These are phyloP conservation scores for Paraphoma chrysanthemicola DNA, from an alignment of 2,329 filamentous ascomycete species.

Conservation along the genomic window DNA sequence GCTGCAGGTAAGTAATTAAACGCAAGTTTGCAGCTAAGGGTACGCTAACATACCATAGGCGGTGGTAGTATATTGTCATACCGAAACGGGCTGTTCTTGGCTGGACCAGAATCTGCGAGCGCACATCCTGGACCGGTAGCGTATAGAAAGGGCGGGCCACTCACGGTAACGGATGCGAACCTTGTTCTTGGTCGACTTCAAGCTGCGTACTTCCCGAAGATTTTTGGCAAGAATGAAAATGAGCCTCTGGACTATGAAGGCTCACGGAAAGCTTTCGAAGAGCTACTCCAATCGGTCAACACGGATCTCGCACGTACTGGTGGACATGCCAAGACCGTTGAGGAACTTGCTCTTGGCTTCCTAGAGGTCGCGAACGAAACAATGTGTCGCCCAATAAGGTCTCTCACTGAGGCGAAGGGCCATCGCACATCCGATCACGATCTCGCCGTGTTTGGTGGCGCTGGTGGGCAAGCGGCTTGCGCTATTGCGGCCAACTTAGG, in stretches of 20 bases:
- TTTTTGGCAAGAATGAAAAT: constrained; percentile 42
- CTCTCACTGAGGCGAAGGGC: constrained; percentile 36
- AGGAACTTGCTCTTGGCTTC: not conserved
- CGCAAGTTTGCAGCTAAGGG: constrained; percentile 14
- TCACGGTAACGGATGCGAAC: constrained; percentile 47
- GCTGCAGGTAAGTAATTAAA: constrained; percentile 11
- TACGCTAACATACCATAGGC: constrained; percentile 15
- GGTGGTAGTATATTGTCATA: constrained; percentile 53
- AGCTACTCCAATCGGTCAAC: constrained; percentile 55
- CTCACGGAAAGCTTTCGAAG: constrained; percentile 49
- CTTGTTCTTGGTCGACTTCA: constrained; percentile 41
- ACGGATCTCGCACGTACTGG: constrained; percentile 36
- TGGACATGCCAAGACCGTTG: constrained; percentile 33
- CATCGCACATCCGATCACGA: constrained; percentile 27
- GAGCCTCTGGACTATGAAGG: constrained; percentile 44
- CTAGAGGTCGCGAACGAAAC: constrained; percentile 33
- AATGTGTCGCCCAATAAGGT: constrained; percentile 38
- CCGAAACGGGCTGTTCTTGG: constrained; percentile 31
- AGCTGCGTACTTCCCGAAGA: constrained; percentile 40
- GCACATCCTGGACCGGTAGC: constrained; percentile 46
- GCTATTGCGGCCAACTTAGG: constrained; percentile 53
- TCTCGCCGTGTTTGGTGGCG: constrained; percentile 37
- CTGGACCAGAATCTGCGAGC: constrained; percentile 39
- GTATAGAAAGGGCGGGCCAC: constrained; percentile 44
- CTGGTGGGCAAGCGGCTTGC: constrained; percentile 55